Evolutionary conservation across 2,329 filamentous ascomycete species (phyloP).

Genomic region (Blastomyces parvus): DNA sequence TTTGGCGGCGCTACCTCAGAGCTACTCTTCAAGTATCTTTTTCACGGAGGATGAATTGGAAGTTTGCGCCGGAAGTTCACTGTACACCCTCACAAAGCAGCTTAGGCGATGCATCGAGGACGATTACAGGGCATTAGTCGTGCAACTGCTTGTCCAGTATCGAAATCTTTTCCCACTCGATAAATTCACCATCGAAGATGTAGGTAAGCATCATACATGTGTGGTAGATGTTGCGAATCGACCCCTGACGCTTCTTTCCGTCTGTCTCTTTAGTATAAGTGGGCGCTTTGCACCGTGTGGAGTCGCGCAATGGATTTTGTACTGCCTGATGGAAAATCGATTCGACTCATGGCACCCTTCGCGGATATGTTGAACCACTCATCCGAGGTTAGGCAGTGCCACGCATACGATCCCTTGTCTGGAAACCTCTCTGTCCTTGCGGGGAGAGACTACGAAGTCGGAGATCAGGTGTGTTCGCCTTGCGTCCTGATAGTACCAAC

Average conservation of each 20-base stretch:
- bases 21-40: conserved; percentile 30
- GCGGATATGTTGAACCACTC: too few relatives aligned
- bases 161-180: conserved; percentile 27
- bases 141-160: conserved; percentile 23
- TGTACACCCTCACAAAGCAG: conserved; percentile 27
- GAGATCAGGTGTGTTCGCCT: conserved; percentile 27
- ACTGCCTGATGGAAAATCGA: conserved; percentile 11
- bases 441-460: conserved; percentile 24
- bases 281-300: conserved; percentile 26
- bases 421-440: conserved; percentile 21
- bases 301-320: conserved; percentile 31
- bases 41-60: conserved; percentile 28
- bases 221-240: conserved; percentile 18
- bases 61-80: conserved; percentile 27
- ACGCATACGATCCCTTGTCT: conserved; percentile 27
- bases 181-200: conserved; percentile 28
- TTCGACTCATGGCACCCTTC: too few relatives aligned
- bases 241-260: conserved; percentile 15
- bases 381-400: conserved; percentile 21
- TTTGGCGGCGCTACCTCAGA: conserved; percentile 24
- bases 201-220: conserved; percentile 19
- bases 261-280: conserved; percentile 27
- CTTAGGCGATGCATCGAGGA: conserved; percentile 23
- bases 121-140: conserved; percentile 24
- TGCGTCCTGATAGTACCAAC: conserved; percentile 16